Percentiles rank a stretch among this genome's conserved stretches.
Evolutionary conservation across 441 rosid species (phyloP).

Genomic region (Croton laevigatus): DNA sequence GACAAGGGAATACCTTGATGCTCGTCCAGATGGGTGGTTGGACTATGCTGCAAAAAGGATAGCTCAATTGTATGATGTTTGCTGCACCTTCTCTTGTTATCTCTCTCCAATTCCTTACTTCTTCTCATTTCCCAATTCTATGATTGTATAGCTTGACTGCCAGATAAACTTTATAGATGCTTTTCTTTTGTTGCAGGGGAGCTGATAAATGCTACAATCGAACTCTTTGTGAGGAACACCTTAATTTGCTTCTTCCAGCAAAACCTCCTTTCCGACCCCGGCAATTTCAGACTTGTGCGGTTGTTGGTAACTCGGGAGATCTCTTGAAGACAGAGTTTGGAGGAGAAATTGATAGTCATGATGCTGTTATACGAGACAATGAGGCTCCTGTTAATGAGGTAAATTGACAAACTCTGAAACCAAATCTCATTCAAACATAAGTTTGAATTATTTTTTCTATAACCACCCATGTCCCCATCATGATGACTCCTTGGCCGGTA

Average conservation of each 20-base stretch:
- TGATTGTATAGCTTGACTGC: slow-evolving; percentile 2
- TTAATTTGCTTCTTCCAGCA: slow-evolving; percentile 78
- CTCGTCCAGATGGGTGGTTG: slow-evolving; percentile 95
- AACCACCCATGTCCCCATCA: neutral
- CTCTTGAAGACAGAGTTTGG: slow-evolving; percentile 85
- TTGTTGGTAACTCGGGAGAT: slow-evolving; percentile 97
- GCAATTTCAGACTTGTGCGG: slow-evolving; percentile 85
- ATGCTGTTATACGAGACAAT: slow-evolving; percentile 90
- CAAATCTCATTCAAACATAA: neutral
- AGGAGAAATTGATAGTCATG: slow-evolving; percentile 89
- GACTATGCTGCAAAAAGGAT: slow-evolving; percentile 96
- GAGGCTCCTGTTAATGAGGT: slow-evolving; percentile 98
- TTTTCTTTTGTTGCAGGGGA: slow-evolving; percentile 54
- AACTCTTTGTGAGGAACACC: slow-evolving; percentile 90
- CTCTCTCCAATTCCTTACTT: slow-evolving; percentile 12
- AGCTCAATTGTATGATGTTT: slow-evolving; percentile 71
- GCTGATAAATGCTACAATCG: slow-evolving; percentile 78
- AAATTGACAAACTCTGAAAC: slow-evolving; percentile 8
- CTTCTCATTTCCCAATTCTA: neutral
- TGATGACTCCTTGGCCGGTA: neutral
- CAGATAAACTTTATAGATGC: slow-evolving; percentile 4
- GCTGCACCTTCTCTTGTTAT: slow-evolving; percentile 5
- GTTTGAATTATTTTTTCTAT: neutral
- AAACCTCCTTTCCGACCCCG: slow-evolving; percentile 89
- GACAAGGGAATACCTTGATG: slow-evolving; percentile 92